Evolutionary conservation across 2,329 filamentous ascomycete species (phyloP), one percentile per base, ranked within the genome.

Genomic region (Arachnomyces sp.): DNA sequence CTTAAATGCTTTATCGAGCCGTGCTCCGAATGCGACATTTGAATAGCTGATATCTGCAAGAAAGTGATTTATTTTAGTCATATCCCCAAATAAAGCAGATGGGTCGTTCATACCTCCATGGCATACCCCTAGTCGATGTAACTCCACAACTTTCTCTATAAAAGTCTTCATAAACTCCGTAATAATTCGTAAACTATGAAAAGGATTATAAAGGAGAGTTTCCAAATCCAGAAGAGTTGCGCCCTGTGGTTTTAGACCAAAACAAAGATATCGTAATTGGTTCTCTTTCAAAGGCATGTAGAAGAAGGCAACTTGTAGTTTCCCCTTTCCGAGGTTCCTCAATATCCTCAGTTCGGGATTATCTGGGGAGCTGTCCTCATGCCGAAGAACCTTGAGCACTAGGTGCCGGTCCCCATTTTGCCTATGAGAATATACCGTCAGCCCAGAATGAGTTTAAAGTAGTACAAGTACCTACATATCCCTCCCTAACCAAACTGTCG

Each of bases 401-500:
- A 45, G 13, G 25, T 36, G 31, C 5, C 17, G n/a, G 4, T 13
- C 16, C 12, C 25, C 36, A 28, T 30, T 12, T 8, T 39, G 16
- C 3, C 15, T 21, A 16, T 28, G 16, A 15, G 39, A n/a, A n/a
- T n/a, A n/a, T n/a, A n/a, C n/a, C n/a, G n/a, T n/a, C n/a, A n/a
- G n/a, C n/a, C n/a, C n/a, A n/a, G n/a, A n/a, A n/a, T n/a, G n/a
- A n/a, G n/a, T n/a, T n/a, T n/a, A 25, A 25, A 9, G 9, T 9
- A 25, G 21, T 5, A 5, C 5, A 8, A 38, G 17, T 14, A 32
- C n/a, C 7, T 37, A 44, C 44, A 14, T 37, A 4, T 44, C 36
- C 36, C 34, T 16, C 14, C 25, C 42, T 14, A 47, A 34, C 43
- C 45, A 47, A 17, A 47, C 45, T 15, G 42, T 47, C 8, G 45